phyloP scores from a whole-genome alignment of 1,139 yeast species.

The Insectozyma bohioensis region DNA sequence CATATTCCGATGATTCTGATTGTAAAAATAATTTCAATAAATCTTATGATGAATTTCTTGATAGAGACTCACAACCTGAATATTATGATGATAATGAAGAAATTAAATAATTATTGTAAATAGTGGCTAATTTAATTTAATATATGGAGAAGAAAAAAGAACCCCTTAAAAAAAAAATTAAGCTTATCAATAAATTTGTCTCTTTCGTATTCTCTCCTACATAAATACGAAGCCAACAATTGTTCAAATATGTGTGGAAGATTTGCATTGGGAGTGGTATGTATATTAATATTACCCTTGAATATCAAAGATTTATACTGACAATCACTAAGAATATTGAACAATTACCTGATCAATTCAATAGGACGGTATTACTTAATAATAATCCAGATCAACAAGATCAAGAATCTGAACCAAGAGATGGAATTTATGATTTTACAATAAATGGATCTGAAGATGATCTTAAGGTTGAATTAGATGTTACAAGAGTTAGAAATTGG shows the following conservation, averaged over 20 bases:
- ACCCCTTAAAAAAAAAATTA: too few relatives aligned
- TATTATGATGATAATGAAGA: slow-evolving; percentile 16
- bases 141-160: background rate
- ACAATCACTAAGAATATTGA: slow-evolving; percentile 12
- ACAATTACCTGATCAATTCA: slow-evolving; percentile 33
- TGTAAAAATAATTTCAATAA: slow-evolving; percentile 33
- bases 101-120: background rate
- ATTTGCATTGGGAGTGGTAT: slow-evolving; percentile 43
- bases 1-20: slow-evolving; percentile 39
- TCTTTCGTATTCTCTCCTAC: too few relatives aligned
- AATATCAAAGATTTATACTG: background rate
- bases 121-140: background rate
- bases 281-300: too few relatives aligned
- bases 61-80: slow-evolving; percentile 24
- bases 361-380: slow-evolving; percentile 10
- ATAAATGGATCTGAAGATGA: slow-evolving; percentile 8
- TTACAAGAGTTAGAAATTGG: slow-evolving; percentile 16
- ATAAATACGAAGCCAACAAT: too few relatives aligned
- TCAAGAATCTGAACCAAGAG: slow-evolving; percentile 2
- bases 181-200: background rate
- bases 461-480: slow-evolving; percentile 11
- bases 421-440: slow-evolving; percentile 6
- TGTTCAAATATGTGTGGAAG: slow-evolving; percentile 40
- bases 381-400: slow-evolving; percentile 4
- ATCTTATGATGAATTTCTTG: slow-evolving; percentile 36